Evolutionary conservation across 805 yeast genomes (phyloP).

Genomic region (Saccharomyces mikatae): DNA sequence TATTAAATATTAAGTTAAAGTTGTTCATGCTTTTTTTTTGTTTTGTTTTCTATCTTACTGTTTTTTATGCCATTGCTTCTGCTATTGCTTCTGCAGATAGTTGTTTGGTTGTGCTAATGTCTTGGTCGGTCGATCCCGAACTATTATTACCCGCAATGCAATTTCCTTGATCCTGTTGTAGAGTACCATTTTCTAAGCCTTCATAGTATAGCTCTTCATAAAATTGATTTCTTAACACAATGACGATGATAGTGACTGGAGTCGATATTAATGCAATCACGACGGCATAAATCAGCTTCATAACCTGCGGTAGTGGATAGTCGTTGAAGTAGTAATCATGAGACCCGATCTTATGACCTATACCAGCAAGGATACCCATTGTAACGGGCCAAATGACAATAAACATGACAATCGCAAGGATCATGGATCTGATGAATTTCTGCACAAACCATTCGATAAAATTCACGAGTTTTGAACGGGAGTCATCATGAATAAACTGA

Average conservation of each 20-base stretch:
- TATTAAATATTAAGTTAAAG: not conserved
- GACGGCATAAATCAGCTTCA: conserved; percentile 17
- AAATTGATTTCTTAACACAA: conserved; percentile 13
- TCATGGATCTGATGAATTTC: conserved; percentile 12
- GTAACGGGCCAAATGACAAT: conserved; percentile 22
- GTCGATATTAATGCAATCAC: conserved; percentile 15
- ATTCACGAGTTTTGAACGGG: conserved; percentile 5
- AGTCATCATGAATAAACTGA: not conserved
- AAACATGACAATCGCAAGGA: conserved; percentile 11
- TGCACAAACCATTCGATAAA: conserved; percentile 11
- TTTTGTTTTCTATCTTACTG: not conserved
- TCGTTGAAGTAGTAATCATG: conserved; percentile 14
- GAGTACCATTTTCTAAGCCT: not conserved
- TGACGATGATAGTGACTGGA: conserved; percentile 12
- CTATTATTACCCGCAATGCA: not conserved
- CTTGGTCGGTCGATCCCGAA: not conserved
- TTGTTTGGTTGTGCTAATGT: not conserved
- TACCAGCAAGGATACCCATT: conserved; percentile 21
- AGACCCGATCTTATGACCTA: conserved; percentile 11
- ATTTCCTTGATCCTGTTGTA: not conserved
- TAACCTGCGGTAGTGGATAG: conserved; percentile 19
- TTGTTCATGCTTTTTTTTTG: not conserved
- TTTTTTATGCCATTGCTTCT: not conserved
- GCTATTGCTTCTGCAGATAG: not conserved
- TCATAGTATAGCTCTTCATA: not conserved